These are phyloP conservation scores for Penicillium sp. DNA, from an alignment of 2,329 filamentous ascomycete species.

Conservation along the genomic window DNA sequence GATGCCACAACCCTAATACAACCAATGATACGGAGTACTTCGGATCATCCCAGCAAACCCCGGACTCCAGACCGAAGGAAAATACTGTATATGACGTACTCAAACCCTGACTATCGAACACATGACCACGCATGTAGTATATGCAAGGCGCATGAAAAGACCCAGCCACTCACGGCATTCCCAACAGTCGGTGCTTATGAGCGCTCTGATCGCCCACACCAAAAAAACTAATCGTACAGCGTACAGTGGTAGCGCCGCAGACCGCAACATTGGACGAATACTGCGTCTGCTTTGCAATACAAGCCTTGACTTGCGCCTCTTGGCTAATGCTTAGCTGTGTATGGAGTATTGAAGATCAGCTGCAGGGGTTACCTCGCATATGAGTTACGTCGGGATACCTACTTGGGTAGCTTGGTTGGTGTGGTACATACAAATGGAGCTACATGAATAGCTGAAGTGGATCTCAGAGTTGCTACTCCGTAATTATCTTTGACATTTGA, in stretches of 20 bases:
- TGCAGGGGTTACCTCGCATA: neutral
- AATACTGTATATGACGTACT: neutral
- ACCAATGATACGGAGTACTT: neutral
- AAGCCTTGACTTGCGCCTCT: neutral
- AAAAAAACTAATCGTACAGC: neutral
- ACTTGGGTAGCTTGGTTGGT: neutral
- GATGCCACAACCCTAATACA: neutral
- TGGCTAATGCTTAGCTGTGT: slow-evolving; percentile 11
- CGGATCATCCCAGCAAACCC: neutral
- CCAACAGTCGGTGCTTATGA: neutral
- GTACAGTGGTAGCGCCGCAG: neutral
- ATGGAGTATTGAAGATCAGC: neutral
- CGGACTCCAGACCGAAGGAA: neutral
- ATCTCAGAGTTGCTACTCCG: neutral
- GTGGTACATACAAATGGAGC: neutral
- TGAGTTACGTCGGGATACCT: neutral
- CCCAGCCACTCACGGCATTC: neutral
- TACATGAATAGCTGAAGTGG: neutral
- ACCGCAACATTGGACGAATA: neutral
- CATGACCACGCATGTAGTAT: neutral
- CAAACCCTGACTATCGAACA: neutral
- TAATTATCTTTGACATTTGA: neutral
- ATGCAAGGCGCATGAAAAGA: neutral
- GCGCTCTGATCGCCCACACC: neutral
- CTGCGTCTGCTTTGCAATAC: neutral